These are phyloP conservation scores for Micractinium sp. DNA, from an alignment of 139 green algal genomes.

Conservation along the genomic window DNA sequence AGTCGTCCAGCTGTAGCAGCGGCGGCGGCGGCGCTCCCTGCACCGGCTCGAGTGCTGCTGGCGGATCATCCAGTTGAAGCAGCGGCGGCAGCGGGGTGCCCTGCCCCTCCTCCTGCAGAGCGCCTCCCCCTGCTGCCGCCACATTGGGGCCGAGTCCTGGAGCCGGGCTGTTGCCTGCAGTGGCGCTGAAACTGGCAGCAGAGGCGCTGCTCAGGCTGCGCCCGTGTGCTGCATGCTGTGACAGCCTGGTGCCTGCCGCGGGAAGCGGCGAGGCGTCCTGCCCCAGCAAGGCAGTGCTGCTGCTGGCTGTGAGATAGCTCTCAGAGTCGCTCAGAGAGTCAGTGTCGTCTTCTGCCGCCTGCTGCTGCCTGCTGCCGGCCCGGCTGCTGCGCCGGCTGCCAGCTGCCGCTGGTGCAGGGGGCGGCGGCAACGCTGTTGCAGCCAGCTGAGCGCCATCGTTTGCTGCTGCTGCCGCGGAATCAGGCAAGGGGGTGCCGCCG, in stretches of 20 bases:
- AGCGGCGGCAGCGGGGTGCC: neutral
- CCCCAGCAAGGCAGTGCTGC: slow-evolving; percentile 20
- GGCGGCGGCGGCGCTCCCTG: neutral
- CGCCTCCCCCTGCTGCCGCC: neutral
- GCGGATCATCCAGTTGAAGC: neutral
- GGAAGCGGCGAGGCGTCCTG: neutral
- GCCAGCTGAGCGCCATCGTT: neutral
- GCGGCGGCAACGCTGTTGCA: too few species aligned
- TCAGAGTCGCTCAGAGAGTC: slow-evolving; percentile 4
- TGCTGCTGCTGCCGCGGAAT: neutral
- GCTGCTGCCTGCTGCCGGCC: slow-evolving; percentile 29
- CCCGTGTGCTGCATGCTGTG: neutral
- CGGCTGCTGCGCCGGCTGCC: slow-evolving; percentile 18
- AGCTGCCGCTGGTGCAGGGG: neutral
- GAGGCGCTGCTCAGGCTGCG: slow-evolving; percentile 15
- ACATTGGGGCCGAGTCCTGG: neutral
- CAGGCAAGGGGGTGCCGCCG: neutral
- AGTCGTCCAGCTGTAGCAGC: slow-evolving; percentile 10
- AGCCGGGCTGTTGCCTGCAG: neutral
- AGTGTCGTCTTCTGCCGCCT: slow-evolving; percentile 4
- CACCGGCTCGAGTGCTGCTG: neutral
- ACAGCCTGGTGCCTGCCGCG: neutral
- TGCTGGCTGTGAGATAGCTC: slow-evolving; percentile 28
- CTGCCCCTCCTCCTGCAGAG: neutral
- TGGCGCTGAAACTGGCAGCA: neutral